Evolutionary conservation across 768 basidiomycete species (phyloP), one percentile per base, ranked within the genome.

Genomic region (Rhodosporidiobolus odoratus): DNA sequence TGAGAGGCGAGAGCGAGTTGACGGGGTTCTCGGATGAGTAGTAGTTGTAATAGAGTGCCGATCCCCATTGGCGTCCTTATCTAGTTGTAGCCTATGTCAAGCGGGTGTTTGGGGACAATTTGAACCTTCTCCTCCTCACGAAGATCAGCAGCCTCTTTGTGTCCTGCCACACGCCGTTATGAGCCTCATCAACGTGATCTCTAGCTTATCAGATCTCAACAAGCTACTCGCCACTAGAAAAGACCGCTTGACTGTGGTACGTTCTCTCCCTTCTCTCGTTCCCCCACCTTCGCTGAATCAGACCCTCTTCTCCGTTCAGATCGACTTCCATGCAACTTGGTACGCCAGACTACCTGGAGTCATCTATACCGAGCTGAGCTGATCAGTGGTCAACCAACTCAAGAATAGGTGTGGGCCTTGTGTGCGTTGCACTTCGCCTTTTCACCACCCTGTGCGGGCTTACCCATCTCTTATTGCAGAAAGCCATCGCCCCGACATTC

Each of bases 401-500:
- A n/a, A n/a, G n/a, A n/a, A n/a, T 40, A n/a, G 70, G 71, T 68
- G 72, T 35, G 66, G 67, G 9, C 72, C 72, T 5, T 66, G 67
- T 37, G 66, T 62, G 4, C 2, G 58, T 48, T 25, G 3, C 34
- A n/a, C 34, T 30, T 23, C 27, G 23, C 21, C n/a, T 38, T 15
- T 2, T 19, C 63, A 25, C 54, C 32, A 25, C 38, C 58, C 2
- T 57, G n/a, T 3, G 53, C 43, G 40, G 43, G 58, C 34, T 16
- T 4, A n/a, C 10, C 30, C 32, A 1, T 50, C 48, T n/a, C 48
- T 12, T n/a, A n/a, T 43, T 0, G 27, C 56, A 66, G 63, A 54
- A 71, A 10, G 74, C 74, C 13, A 81, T 82, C 72, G 77, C 79
- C 2, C 81, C 81, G 17, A 76, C 76, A 54, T 82, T 79, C 65